phyloP scores from a whole-genome alignment of 495 filamentous ascomycete genomes.

The Corynascus novoguineensis region DNA sequence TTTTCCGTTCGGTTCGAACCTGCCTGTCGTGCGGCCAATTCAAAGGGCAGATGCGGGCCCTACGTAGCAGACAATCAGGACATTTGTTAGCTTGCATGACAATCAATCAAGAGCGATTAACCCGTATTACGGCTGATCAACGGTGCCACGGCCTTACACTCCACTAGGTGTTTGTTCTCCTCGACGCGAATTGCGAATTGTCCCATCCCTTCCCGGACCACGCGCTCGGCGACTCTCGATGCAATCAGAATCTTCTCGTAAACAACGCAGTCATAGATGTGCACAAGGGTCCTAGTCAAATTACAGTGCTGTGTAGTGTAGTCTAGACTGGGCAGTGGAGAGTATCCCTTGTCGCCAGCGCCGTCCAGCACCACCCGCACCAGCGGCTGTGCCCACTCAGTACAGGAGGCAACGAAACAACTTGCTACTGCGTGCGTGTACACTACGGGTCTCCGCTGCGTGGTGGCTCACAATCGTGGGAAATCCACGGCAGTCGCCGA shows the following conservation, averaged over 20 bases:
- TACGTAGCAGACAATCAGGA: no score
- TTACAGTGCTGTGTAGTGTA: no score
- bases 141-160: not conserved
- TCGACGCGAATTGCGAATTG: no score
- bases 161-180: not conserved
- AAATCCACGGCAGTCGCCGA: not conserved
- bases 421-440: no score
- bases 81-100: not conserved
- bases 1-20: not conserved
- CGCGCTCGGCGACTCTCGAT: not conserved
- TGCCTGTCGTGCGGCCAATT: not conserved
- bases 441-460: not conserved
- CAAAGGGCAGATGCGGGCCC: not conserved
- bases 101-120: conserved; percentile 4
- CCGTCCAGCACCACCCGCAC: not conserved
- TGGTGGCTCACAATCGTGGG: not conserved
- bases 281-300: no score
- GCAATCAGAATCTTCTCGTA: not conserved
- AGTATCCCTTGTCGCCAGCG: not conserved
- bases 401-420: not conserved
- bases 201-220: not conserved
- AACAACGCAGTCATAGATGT: no score
- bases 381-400: not conserved
- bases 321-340: not conserved
- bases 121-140: not conserved